Evolutionary conservation across 371 early-diverging fungal species (phyloP), one percentile per base, ranked within the genome.

Genomic region (Apophysomyces ossiformis): DNA sequence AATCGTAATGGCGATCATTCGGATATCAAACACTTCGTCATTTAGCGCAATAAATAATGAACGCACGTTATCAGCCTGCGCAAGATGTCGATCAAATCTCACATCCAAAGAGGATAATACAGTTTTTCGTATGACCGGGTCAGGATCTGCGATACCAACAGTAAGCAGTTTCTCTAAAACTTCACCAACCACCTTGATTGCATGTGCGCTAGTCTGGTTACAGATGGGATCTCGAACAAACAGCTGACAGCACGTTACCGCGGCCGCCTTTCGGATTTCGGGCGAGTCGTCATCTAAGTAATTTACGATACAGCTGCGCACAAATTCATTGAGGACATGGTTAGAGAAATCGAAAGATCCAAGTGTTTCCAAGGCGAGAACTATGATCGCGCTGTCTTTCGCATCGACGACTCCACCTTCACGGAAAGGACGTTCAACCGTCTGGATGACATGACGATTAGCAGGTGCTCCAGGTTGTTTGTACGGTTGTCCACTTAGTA

Each of bases 61-160:
- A 9, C 93, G 90, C 7, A 97, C 90, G 71, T 95, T 92, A 64
- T 96, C 96, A 1, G 95, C 92, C 70, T 95, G 94, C 7, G 96
- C 90, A 16, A 98, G 78, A 68, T 95, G 94, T 39, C 90, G 88
- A 74, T 97, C 96, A 76, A 98, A 95, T 11, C 90, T 85, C 54
- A 88, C 88, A 69, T 92, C 93, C 43, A 96, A 69, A 1, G 93
- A 91, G 0, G 86, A 85, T 26, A 96, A 77, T 0, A 95, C 95
- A 0, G 92, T 89, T 63, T 90, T 88, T 39, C 96, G 87, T 63
- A 95, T 95, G 2, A 75, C 71, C 0, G 93, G 85, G 45, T 96
- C 96, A 35, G 88, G 87, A 73, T 99, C 99, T 1, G 96, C 92
- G 65, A 98, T 92, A 1, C 95, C 97, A 0, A 95, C 95, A 0